These are phyloP conservation scores for Agrocybe pediades DNA, from an alignment of 768 basidiomycete genomes.

Conservation along the genomic window DNA sequence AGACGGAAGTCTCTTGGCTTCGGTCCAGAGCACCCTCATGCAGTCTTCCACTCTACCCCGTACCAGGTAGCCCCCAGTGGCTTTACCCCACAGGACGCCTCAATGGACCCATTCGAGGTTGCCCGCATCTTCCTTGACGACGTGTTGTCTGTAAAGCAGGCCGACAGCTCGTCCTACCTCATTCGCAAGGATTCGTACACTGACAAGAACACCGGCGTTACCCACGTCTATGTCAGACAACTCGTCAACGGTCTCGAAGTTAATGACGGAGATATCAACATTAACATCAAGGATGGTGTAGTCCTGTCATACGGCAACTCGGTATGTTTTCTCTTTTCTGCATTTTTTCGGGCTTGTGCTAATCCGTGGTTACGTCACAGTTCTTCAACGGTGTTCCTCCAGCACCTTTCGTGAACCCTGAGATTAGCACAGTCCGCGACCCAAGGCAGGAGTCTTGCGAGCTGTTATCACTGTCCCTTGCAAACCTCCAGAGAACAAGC, in stretches of 20 bases:
- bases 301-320: constrained; percentile 89
- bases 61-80: constrained; percentile 46
- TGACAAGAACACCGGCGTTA: constrained; percentile 81
- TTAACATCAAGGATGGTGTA: constrained; percentile 85
- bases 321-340: constrained; percentile 43
- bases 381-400: constrained; percentile 75
- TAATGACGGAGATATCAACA: constrained; percentile 87
- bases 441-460: constrained; percentile 59
- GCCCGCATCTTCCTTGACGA: constrained; percentile 63
- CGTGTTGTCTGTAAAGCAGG: constrained; percentile 41
- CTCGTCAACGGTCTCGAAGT: constrained; percentile 86
- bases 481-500: constrained; percentile 25
- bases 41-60: constrained; percentile 58
- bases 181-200: constrained; percentile 87
- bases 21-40: constrained; percentile 78
- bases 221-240: constrained; percentile 89
- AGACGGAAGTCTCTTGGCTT: constrained; percentile 92
- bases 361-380: constrained; percentile 34
- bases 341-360: background rate
- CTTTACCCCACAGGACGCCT: constrained; percentile 36
- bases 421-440: constrained; percentile 37
- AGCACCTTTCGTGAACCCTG: constrained; percentile 28
- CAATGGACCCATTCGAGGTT: constrained; percentile 57
- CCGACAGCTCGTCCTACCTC: constrained; percentile 45
- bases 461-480: constrained; percentile 33